These are phyloP conservation scores for Ananas comosus DNA, from an alignment of 176 grass and related monocot genomes.

Conservation along the genomic window DNA sequence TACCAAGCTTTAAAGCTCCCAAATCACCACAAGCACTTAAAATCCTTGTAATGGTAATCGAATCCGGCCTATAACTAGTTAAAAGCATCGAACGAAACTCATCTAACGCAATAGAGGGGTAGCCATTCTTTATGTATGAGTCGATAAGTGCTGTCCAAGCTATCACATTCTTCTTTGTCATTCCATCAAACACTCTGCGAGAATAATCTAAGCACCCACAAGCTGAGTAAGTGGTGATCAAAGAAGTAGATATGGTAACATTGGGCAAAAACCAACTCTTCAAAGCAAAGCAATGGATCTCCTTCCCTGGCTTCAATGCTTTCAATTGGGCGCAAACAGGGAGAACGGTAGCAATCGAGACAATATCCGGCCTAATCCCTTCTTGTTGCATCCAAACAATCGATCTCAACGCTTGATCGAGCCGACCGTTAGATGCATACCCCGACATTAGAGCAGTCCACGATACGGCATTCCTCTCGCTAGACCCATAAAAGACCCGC, in stretches of 20 bases:
- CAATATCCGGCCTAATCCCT: constrained; percentile 59
- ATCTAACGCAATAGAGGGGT: constrained; percentile 42
- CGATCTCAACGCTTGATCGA: constrained; percentile 65
- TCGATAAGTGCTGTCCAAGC: constrained; percentile 84
- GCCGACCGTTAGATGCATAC: constrained; percentile 68
- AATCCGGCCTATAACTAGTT: constrained; percentile 43
- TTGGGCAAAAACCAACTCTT: constrained; percentile 76
- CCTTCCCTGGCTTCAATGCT: constrained; percentile 50
- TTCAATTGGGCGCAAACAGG: constrained; percentile 72
- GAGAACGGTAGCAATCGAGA: constrained; percentile 61
- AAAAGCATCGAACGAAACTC: constrained; percentile 63
- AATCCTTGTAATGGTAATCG: constrained; percentile 62
- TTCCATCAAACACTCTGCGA: constrained; percentile 46
- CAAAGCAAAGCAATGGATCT: constrained; percentile 69
- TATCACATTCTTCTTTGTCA: constrained; percentile 64
- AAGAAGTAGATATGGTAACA: constrained; percentile 62
- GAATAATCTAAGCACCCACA: constrained; percentile 52
- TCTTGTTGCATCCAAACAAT: constrained; percentile 92
- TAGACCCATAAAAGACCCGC: constrained; percentile 61
- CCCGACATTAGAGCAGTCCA: constrained; percentile 88
- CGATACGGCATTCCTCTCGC: constrained; percentile 58
- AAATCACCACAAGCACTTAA: constrained; percentile 45
- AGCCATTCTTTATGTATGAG: constrained; percentile 61
- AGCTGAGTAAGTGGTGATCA: constrained; percentile 62
- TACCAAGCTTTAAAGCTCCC: constrained; percentile 36